Evolutionary conservation across 1,139 yeast species (phyloP).

Genomic region (Taphrina sp.): DNA sequence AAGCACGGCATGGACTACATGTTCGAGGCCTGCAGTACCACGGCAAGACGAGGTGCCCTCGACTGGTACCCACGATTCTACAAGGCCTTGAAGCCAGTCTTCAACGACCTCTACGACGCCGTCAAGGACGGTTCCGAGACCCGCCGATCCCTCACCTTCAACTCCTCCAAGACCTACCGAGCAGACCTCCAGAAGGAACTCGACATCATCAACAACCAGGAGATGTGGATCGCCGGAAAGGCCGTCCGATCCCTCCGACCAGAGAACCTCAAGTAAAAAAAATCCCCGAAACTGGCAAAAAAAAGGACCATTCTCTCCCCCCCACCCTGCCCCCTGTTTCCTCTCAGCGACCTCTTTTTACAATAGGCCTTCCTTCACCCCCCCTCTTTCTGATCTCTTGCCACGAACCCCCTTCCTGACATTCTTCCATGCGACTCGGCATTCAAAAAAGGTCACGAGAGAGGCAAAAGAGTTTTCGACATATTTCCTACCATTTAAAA

Average conservation of each 20-base stretch:
- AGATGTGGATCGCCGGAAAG: slow-evolving; percentile 99
- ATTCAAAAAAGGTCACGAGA: too few relatives aligned
- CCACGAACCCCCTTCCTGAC: too few relatives aligned
- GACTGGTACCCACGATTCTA: slow-evolving; percentile 99
- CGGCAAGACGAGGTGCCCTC: slow-evolving; percentile 99
- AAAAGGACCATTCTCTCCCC: too few relatives aligned
- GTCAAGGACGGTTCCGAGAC: slow-evolving; percentile 97
- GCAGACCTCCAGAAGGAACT: slow-evolving; percentile 92
- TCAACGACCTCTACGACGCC: slow-evolving; percentile 90
- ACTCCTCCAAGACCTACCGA: slow-evolving; percentile 97
- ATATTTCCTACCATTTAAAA: too few relatives aligned
- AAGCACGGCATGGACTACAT: slow-evolving; percentile 99
- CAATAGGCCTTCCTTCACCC: too few relatives aligned
- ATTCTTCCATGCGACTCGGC: too few relatives aligned
- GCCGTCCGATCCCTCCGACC: slow-evolving; percentile 99
- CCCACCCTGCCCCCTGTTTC: too few relatives aligned
- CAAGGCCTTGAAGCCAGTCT: slow-evolving; percentile 98
- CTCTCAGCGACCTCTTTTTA: too few relatives aligned
- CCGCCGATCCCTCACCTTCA: slow-evolving; percentile 95
- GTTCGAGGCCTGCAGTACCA: slow-evolving; percentile 99
- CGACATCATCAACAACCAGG: slow-evolving; percentile 89
- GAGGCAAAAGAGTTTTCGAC: too few relatives aligned
- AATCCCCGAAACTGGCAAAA: too few relatives aligned
- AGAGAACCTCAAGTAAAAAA: slow-evolving; percentile 58
- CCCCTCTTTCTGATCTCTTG: too few relatives aligned